These are phyloP conservation scores for Trypanosoma theileri DNA, from an alignment of 208 protist genomes.

Conservation along the genomic window DNA sequence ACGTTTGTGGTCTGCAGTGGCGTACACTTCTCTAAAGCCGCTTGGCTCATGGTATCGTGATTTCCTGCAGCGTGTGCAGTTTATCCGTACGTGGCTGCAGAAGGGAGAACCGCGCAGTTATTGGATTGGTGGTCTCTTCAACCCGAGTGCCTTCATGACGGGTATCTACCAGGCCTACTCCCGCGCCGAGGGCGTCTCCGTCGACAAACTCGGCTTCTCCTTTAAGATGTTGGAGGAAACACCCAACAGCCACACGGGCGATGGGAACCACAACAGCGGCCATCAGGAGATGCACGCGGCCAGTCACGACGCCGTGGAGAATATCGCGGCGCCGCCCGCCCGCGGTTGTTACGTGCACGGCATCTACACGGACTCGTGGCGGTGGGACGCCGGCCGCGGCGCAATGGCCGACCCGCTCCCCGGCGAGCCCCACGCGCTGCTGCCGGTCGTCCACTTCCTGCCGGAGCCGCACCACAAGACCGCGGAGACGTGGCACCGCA, in stretches of 20 bases:
- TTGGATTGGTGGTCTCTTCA: conserved; percentile 98
- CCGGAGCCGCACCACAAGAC: conserved; percentile 91
- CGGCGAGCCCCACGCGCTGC: conserved; percentile 81
- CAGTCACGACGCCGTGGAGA: conserved; percentile 45
- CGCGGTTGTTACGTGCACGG: conserved; percentile 97
- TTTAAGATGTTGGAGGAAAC: conserved; percentile 80
- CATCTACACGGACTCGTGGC: conserved; percentile 96
- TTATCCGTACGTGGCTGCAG: conserved; percentile 94
- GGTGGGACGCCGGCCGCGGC: conserved; percentile 82
- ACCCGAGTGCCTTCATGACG: conserved; percentile 99
- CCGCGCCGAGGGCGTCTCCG: conserved; percentile 93
- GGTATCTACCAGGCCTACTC: conserved; percentile 96
- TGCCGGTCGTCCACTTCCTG: conserved; percentile 95
- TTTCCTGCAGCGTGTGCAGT: conserved; percentile 90
- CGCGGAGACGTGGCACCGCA: conserved; percentile 60
- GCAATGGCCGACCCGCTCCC: conserved; percentile 90
- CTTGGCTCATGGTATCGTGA: conserved; percentile 97
- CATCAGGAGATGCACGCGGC: too few species aligned
- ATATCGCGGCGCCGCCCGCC: conserved; percentile 57
- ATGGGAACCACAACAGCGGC: too few species aligned
- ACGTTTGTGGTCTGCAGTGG: conserved; percentile 85
- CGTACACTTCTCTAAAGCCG: conserved; percentile 97
- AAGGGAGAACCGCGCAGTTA: conserved; percentile 92
- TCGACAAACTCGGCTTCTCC: conserved; percentile 95
- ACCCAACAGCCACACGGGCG: too few species aligned